Evolutionary conservation across 202 grass and related monocot species (phyloP).

Genomic region (Musa balbisiana): DNA sequence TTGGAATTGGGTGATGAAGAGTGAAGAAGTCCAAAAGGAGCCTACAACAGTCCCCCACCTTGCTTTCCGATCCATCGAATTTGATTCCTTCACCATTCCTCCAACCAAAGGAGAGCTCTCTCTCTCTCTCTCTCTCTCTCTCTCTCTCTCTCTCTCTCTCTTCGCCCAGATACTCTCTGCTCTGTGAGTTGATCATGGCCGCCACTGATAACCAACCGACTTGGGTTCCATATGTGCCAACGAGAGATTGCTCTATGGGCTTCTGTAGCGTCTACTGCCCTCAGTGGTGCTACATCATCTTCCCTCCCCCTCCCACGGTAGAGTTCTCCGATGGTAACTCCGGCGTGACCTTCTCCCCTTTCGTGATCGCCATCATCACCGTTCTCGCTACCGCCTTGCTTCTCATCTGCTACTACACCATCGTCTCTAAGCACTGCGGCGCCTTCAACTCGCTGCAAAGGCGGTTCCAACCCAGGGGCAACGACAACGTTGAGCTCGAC

Average conservation of each 20-base stretch:
- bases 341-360: neutral
- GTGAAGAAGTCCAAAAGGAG: too few relatives aligned
- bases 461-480: neutral
- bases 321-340: neutral
- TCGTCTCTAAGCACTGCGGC: neutral
- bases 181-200: neutral
- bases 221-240: conserved; percentile 9
- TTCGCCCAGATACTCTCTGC: too few relatives aligned
- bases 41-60: too few relatives aligned
- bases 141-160: too few relatives aligned
- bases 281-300: conserved; percentile 9
- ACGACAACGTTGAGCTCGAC: neutral
- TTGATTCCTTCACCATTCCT: too few relatives aligned
- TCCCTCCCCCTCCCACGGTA: neutral
- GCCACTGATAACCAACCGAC: neutral
- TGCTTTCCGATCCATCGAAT: too few relatives aligned
- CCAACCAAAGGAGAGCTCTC: too few relatives aligned
- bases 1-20: too few relatives aligned
- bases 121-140: too few relatives aligned
- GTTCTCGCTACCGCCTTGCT: neutral
- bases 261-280: conserved; percentile 10
- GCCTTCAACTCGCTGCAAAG: neutral
- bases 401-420: conserved; percentile 7
- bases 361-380: conserved; percentile 5
- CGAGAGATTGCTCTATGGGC: neutral